Percentiles rank a stretch among this genome's conserved stretches.
These are phyloP conservation scores for Eucalyptus sp. DNA, from an alignment of 345 rosid genomes.

Conservation along the genomic window DNA sequence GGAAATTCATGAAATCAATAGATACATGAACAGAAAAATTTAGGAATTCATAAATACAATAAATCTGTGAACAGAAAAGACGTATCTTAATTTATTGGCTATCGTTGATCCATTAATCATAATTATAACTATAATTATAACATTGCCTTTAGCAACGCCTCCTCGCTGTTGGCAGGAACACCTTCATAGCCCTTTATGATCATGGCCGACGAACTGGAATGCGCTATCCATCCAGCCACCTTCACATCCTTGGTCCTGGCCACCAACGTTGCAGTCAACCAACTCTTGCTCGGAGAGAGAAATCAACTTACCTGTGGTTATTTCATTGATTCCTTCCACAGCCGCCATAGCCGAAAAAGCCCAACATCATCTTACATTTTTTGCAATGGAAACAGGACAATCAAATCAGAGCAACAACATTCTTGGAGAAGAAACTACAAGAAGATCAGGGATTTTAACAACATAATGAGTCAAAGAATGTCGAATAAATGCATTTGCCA, in stretches of 20 bases:
- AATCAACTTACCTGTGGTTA: constrained; percentile 12
- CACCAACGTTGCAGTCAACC: constrained; percentile 24
- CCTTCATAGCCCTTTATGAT: too few species aligned
- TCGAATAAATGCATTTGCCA: neutral
- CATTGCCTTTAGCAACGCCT: too few species aligned
- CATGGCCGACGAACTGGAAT: neutral
- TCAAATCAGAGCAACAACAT: neutral
- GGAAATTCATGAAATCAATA: too few species aligned
- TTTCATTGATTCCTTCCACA: constrained; percentile 21
- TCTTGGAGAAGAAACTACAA: neutral
- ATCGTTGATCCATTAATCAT: too few species aligned
- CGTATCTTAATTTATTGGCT: too few species aligned
- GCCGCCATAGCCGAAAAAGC: constrained; percentile 45
- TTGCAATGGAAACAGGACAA: neutral
- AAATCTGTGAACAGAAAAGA: too few species aligned
- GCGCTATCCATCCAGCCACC: constrained; percentile 25
- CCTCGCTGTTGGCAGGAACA: too few species aligned
- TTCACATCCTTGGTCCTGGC: constrained; percentile 27
- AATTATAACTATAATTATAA: too few species aligned
- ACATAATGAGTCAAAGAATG: neutral
- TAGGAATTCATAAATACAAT: too few species aligned
- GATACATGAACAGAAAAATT: too few species aligned
- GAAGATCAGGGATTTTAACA: neutral
- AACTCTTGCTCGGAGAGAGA: constrained; percentile 29
- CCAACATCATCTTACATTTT: constrained; percentile 10